Base-by-base conservation (phyloP, 192 early-diverging fungal genomes). In the Umbelopsis sp. region DNA sequence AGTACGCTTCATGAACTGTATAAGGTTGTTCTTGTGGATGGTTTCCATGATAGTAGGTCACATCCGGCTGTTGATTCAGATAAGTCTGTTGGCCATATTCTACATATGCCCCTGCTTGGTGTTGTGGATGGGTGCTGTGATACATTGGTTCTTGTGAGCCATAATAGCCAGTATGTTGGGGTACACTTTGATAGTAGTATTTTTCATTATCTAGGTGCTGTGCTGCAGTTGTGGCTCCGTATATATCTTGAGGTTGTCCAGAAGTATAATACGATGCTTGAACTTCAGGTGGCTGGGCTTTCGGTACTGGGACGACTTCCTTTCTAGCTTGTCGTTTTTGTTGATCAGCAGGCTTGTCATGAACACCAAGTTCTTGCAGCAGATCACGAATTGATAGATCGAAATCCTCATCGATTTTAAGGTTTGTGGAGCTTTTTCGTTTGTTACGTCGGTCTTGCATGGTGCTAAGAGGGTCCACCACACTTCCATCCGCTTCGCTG, bases 311-410 rank as follows among this genome's bases (percentile, higher is more conserved):
- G 9, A 30, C 15, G 13, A n/a, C 55, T 22, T 61, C 33, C 33
- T 27, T 30, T 15, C 33, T 6, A 15, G 27, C 30, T 16, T 22
- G 25, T 25, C 27, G 33, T 25, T 22, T 35, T 7, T 25, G 25
- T 61, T 61, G 37, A 41, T 41, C 37, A 41, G 37, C 37, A 41
- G 37, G 27, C 55, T 61, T 61, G 16, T 68, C 65, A 22, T 53
- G 27, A 30, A 67, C 66, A 35, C 49, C 72, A 8, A 49, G 12
- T 53, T 68, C 45, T 51, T 49, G 52, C 7, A 66, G 55, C 4
- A 69, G 25, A 15, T 77, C 70, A 13, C 50, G 49, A 16, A 65
- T 67, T 12, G 67, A 72, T 8, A 47, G 15, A 48, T 71, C 67
- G 49, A 49, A 70, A 12, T 52, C 52, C 27, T 66, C 49, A 30